Percentiles rank a stretch among this genome's conserved stretches.
Evolutionary conservation across 1,284 basidiomycete species (phyloP).

Genomic region (Waitea zeae): DNA sequence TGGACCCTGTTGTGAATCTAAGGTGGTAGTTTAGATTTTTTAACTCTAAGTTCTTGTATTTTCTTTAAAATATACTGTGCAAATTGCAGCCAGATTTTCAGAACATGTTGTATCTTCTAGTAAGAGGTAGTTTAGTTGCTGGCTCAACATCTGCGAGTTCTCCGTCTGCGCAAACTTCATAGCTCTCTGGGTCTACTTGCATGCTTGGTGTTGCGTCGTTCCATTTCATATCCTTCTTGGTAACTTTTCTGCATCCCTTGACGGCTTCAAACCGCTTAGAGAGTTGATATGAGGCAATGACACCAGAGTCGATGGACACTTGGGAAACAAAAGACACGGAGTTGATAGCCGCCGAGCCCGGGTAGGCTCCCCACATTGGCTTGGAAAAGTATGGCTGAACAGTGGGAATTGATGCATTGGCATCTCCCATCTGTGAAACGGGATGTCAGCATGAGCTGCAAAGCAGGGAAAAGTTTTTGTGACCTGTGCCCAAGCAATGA

Average conservation of each 20-base stretch:
- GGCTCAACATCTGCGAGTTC: constrained; percentile 61
- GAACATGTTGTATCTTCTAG: constrained; percentile 59
- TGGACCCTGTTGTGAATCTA: too few species aligned
- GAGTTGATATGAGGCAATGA: constrained; percentile 54
- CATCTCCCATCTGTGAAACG: constrained; percentile 68
- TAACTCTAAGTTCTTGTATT: too few species aligned
- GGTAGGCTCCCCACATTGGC: constrained; percentile 80
- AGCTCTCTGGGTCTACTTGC: constrained; percentile 85
- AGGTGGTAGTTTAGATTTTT: too few species aligned
- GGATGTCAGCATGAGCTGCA: constrained; percentile 2
- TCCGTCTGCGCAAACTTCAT: constrained; percentile 75
- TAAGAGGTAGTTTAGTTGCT: constrained; percentile 55
- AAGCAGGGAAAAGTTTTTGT: constrained; percentile 10
- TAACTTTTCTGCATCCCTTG: constrained; percentile 55
- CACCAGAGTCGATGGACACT: constrained; percentile 47
- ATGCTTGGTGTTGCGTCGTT: constrained; percentile 74
- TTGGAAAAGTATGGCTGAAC: constrained; percentile 78
- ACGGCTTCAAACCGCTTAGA: constrained; percentile 68
- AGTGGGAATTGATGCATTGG: constrained; percentile 86
- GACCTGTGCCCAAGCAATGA: constrained; percentile 85
- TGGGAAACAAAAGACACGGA: constrained; percentile 80
- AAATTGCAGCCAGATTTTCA: constrained; percentile 15
- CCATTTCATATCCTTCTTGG: constrained; percentile 89
- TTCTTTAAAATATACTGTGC: neutral
- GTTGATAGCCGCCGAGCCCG: constrained; percentile 62